Evolutionary conservation across 1,284 basidiomycete species (phyloP), one percentile per base, ranked within the genome.

Genomic region (Microbotryum violaceum): DNA sequence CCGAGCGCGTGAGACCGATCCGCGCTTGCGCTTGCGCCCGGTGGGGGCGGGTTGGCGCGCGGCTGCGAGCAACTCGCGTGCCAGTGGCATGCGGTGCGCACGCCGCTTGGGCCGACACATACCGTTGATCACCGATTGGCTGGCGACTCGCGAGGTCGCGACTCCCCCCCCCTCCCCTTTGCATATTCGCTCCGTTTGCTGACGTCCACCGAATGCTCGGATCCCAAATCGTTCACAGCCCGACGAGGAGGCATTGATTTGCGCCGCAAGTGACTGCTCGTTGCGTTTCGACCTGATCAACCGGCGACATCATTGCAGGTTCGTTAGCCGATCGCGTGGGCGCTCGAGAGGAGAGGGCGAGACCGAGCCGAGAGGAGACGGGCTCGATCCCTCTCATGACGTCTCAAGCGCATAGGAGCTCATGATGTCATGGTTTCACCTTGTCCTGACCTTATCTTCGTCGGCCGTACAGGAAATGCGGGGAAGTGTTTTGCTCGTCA

Each of bases 211-310:
- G 2, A 33, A n/a, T 31, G 12, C 25, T 23, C 33, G n/a, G 14
- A 49, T 9, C 3, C 6, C 20, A 23, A 25, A 14, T 27, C n/a
- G n/a, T 20, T 29, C 25, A 53, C n/a, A 53, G 51, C 51, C 51
- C 18, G 51, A 53, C 51, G 51, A 53, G 51, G 51, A 53, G 33
- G 51, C 51, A n/a, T 31, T 53, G 51, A 53, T 53, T 20, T 53
- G 51, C 29, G 25, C 51, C 9, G 51, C 25, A n/a, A 25, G 25
- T n/a, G 33, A 23, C 20, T 53, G 51, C 25, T 29, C n/a, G n/a
- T 25, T 29, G 33, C 51, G 51, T 29, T 53, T 53, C 51, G 25
- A 25, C 25, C 31, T 53, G 51, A n/a, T 53, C 25, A 33, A 29
- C 20, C n/a, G 51, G 25, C 25, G 33, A 53, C 51, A 53, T 53